phyloP scores from a whole-genome alignment of 2,329 filamentous ascomycete genomes.

The Phoma sp. region DNA sequence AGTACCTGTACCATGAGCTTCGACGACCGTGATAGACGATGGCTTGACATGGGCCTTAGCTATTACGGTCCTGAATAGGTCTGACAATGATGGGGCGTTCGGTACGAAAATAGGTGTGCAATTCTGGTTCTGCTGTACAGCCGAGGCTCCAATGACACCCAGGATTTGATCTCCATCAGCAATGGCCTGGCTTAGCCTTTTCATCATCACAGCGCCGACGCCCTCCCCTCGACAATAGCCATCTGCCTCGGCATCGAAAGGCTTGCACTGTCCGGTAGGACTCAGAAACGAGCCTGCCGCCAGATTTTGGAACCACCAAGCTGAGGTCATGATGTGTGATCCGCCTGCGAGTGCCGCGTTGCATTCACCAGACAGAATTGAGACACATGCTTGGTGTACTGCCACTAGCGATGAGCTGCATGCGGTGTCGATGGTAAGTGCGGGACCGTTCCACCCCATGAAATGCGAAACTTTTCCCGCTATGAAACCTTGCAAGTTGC shows the following conservation, averaged over 20 bases:
- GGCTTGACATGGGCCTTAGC: background rate
- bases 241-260: slow-evolving; percentile 49
- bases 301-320: background rate
- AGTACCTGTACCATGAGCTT: slow-evolving; percentile 26
- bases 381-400: slow-evolving; percentile 34
- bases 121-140: slow-evolving; percentile 20
- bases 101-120: slow-evolving; percentile 17
- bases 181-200: slow-evolving; percentile 55
- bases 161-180: slow-evolving; percentile 57
- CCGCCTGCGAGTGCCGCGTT: slow-evolving; percentile 46
- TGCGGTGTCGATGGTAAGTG: slow-evolving; percentile 40
- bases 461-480: slow-evolving; percentile 29
- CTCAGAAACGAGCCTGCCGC: slow-evolving; percentile 50
- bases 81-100: too few species aligned
- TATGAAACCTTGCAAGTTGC: slow-evolving; percentile 25
- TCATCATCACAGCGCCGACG: slow-evolving; percentile 57
- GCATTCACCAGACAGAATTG: slow-evolving; percentile 34
- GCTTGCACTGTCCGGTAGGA: slow-evolving; percentile 54
- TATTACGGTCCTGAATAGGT: too few species aligned
- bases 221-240: slow-evolving; percentile 62
- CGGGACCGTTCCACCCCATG: slow-evolving; percentile 36
- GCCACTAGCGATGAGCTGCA: slow-evolving; percentile 37
- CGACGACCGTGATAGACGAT: slow-evolving; percentile 18
- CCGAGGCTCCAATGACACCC: slow-evolving; percentile 48
- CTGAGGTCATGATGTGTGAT: slow-evolving; percentile 44